These are phyloP conservation scores for Haplosporangium gracile DNA, from an alignment of 192 early-diverging fungal species.

Conservation along the genomic window DNA sequence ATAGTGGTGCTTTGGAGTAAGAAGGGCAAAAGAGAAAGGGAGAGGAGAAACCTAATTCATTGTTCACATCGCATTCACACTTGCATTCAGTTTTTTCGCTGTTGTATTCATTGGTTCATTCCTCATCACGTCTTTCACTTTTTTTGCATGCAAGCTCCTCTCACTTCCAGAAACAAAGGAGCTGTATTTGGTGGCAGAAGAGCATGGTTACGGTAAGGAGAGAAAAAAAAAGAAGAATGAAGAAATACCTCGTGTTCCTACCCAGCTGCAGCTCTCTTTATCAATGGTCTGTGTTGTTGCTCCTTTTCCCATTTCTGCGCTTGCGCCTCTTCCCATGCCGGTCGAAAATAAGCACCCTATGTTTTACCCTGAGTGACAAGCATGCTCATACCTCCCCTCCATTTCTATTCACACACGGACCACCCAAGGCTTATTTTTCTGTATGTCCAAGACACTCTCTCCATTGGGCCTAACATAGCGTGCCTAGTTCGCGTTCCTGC, in stretches of 20 bases:
- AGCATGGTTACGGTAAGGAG: background rate
- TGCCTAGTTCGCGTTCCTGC: background rate
- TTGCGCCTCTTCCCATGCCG: background rate
- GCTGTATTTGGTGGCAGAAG: background rate
- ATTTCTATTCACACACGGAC: background rate
- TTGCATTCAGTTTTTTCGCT: too few species aligned
- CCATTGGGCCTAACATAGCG: background rate
- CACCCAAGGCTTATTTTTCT: background rate
- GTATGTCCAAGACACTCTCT: background rate
- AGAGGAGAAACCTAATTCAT: background rate
- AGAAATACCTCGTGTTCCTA: background rate
- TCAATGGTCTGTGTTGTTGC: background rate
- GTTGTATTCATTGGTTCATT: too few species aligned
- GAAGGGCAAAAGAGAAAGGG: background rate
- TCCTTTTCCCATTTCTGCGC: background rate
- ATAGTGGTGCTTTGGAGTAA: too few species aligned
- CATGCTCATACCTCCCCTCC: background rate
- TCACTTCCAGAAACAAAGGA: too few species aligned
- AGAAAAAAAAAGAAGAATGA: background rate
- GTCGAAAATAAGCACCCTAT: background rate
- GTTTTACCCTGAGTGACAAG: background rate
- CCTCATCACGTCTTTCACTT: too few species aligned
- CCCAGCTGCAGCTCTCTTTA: background rate
- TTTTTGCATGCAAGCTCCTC: too few species aligned
- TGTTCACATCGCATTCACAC: too few species aligned